Conservation (phyloP, 345 rosid species). For the Eucalyptus melliodora region DNA sequence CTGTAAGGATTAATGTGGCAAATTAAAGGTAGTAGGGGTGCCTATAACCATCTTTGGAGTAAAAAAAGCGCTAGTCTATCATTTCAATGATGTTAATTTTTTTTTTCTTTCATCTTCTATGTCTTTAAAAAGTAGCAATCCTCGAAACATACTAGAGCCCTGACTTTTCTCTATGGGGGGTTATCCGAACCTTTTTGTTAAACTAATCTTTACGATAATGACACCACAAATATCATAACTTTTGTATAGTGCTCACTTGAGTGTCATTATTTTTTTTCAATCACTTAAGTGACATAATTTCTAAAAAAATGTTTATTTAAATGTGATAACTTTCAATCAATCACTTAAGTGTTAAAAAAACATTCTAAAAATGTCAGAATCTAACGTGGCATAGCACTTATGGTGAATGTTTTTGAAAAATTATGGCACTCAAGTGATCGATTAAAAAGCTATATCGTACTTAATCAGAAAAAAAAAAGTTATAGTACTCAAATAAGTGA, state of each 20-base stretch:
- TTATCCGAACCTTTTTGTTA: neutral
- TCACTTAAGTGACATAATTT: too few relatives aligned
- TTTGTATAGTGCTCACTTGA: accelerated
- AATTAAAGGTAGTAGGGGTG: neutral
- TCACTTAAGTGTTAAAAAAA: too few relatives aligned
- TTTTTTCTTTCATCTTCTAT: accelerated
- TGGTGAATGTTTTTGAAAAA: too few relatives aligned
- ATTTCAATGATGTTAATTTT: accelerated
- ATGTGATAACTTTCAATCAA: neutral
- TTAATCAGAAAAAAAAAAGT: accelerated
- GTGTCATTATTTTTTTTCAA: too few relatives aligned
- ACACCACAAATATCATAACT: too few relatives aligned
- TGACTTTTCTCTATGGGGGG: neutral
- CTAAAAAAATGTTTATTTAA: too few relatives aligned
- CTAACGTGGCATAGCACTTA: accelerated
- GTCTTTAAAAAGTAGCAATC: neutral
- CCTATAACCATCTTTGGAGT: neutral
- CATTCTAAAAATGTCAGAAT: too few relatives aligned
- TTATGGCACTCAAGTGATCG: too few relatives aligned
- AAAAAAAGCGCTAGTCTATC: neutral
- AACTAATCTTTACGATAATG: neutral
- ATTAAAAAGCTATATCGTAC: too few relatives aligned
- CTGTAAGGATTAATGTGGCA: neutral
- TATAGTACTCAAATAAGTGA: too few relatives aligned
- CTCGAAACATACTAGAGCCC: neutral